Percentiles rank a stretch among this genome's conserved stretches.
Evolutionary conservation across 208 protist species (phyloP).

Genomic region (Leishmania mexicana): DNA sequence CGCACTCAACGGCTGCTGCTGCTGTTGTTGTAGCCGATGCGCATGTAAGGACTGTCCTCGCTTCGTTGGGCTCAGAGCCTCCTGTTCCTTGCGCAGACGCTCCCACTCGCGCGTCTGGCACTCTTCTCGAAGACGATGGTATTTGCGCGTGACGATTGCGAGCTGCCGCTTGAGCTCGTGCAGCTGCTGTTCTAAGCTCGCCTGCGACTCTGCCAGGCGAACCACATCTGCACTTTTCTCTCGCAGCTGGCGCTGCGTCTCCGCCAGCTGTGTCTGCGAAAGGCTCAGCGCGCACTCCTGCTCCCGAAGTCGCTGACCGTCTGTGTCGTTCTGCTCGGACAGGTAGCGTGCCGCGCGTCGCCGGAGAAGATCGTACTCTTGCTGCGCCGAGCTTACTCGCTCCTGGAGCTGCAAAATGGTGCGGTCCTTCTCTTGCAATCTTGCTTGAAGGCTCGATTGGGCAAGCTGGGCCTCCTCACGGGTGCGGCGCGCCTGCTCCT

Average conservation of each 20-base stretch:
- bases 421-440: slow-evolving; percentile 63
- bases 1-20: not conserved
- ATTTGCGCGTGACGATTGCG: slow-evolving; percentile 37
- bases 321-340: slow-evolving; percentile 34
- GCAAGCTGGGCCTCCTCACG: slow-evolving; percentile 55
- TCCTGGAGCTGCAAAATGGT: slow-evolving; percentile 50
- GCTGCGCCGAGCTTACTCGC: slow-evolving; percentile 49
- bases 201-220: slow-evolving; percentile 37
- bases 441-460: slow-evolving; percentile 48
- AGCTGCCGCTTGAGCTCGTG: slow-evolving; percentile 39
- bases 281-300: slow-evolving; percentile 48
- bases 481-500: slow-evolving; percentile 54
- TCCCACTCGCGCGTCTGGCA: slow-evolving; percentile 46
- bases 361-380: slow-evolving; percentile 74
- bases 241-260: slow-evolving; percentile 36
- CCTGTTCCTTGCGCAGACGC: slow-evolving; percentile 30
- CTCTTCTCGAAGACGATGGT: slow-evolving; percentile 41
- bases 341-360: slow-evolving; percentile 41
- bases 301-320: slow-evolving; percentile 30
- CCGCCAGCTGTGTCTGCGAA: slow-evolving; percentile 41
- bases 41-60: not conserved
- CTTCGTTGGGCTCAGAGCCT: slow-evolving; percentile 16
- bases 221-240: slow-evolving; percentile 30
- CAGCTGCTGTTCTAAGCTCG: slow-evolving; percentile 36
- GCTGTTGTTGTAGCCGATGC: not conserved